These are phyloP conservation scores for Botrytis galanthina DNA, from an alignment of 2,329 filamentous ascomycete species.

Conservation along the genomic window DNA sequence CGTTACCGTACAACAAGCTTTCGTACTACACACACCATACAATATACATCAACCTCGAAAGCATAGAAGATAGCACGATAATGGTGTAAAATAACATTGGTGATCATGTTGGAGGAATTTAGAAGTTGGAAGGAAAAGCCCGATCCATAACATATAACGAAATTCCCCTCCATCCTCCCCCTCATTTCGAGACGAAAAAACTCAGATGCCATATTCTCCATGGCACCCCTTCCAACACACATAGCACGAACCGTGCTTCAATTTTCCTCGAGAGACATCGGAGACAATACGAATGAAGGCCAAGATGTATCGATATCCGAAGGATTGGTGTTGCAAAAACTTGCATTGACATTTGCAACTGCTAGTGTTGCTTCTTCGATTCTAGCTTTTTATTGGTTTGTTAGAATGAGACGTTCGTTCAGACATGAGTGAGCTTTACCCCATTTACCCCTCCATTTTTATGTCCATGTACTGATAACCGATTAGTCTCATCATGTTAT, in stretches of 20 bases:
- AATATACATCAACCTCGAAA: not conserved
- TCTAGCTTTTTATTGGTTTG: conserved; percentile 67
- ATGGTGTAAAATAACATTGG: conserved; percentile 18
- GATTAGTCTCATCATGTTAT: conserved; percentile 66
- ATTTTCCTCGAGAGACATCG: conserved; percentile 18
- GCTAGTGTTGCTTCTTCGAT: conserved; percentile 57
- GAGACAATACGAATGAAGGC: conserved; percentile 22
- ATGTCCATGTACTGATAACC: conserved; percentile 16
- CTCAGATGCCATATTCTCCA: conserved; percentile 16
- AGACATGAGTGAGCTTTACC: conserved; percentile 63
- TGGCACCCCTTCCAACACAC: conserved; percentile 31
- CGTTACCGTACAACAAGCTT: conserved; percentile 3
- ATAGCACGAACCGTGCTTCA: conserved; percentile 22
- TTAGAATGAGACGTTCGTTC: conserved; percentile 70
- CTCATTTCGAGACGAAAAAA: conserved; percentile 6
- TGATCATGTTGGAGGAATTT: conserved; percentile 23
- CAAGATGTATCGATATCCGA: conserved; percentile 25
- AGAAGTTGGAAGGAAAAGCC: conserved; percentile 23
- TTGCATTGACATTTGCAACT: conserved; percentile 43
- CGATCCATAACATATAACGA: conserved; percentile 19
- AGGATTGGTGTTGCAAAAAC: conserved; percentile 33
- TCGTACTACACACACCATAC: conserved; percentile 1
- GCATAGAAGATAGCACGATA: conserved; percentile 8
- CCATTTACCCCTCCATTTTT: not conserved
- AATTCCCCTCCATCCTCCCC: not conserved